These are phyloP conservation scores for Westerdykella sp. DNA, from an alignment of 2,329 filamentous ascomycete species.

Conservation along the genomic window DNA sequence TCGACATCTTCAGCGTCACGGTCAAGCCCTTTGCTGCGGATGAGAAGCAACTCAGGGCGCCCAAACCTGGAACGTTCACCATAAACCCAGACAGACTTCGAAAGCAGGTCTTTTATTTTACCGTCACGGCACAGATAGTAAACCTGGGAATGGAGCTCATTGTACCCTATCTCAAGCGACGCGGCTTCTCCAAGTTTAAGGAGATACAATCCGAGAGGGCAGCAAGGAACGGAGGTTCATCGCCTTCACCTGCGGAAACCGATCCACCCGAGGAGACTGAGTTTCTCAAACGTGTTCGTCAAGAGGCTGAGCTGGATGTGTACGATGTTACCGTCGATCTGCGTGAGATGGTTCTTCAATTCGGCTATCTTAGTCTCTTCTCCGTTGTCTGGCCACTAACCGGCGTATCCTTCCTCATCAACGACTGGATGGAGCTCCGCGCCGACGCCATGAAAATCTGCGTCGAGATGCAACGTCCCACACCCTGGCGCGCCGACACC, in stretches of 20 bases:
- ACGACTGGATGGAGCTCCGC: constrained; percentile 93
- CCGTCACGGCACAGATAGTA: constrained; percentile 87
- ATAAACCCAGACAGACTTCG: constrained; percentile 79
- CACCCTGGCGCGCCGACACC: constrained; percentile 82
- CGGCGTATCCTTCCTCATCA: constrained; percentile 78
- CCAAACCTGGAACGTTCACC: constrained; percentile 58
- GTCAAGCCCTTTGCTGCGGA: constrained; percentile 70
- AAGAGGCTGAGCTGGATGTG: constrained; percentile 71
- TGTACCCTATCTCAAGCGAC: constrained; percentile 77
- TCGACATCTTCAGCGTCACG: constrained; percentile 72
- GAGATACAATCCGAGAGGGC: constrained; percentile 59
- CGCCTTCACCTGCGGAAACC: constrained; percentile 46
- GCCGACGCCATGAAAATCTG: constrained; percentile 94
- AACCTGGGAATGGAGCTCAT: constrained; percentile 79
- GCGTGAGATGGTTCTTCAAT: constrained; percentile 58
- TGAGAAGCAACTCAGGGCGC: constrained; percentile 58
- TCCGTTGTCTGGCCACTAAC: constrained; percentile 95
- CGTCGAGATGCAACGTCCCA: constrained; percentile 78
- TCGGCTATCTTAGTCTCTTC: constrained; percentile 84
- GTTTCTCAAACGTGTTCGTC: constrained; percentile 74
- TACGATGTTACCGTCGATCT: constrained; percentile 92
- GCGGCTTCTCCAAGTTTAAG: constrained; percentile 71
- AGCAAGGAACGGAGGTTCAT: constrained; percentile 49
- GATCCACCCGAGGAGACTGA: constrained; percentile 71
- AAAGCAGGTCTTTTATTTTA: constrained; percentile 93